Evolutionary conservation across 208 protist species (phyloP), one percentile per base, ranked within the genome.

Genomic region (Crithidia sp.): DNA sequence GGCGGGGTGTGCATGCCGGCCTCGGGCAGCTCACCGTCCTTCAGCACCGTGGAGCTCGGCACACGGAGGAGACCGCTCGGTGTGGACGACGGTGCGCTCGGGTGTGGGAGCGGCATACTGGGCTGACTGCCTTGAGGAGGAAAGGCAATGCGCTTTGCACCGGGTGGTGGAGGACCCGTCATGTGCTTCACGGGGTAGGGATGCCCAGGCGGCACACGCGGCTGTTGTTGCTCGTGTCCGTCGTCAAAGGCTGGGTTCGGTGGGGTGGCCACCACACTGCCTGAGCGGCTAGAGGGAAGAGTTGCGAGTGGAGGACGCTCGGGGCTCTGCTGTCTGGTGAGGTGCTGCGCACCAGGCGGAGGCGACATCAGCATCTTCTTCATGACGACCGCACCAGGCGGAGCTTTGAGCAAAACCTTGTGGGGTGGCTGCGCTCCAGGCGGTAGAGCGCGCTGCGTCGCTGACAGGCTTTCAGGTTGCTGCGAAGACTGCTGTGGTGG

Each of bases 11-110:
- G 74, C 53, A 69, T 49, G 3, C 66, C 66, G 5, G 66, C 74
- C 16, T 73, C 66, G 12, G 74, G 74, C 41, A 78, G 28, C 41
- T 49, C 44, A 4, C 17, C 66, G 7, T 61, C 74, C 44, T 68
- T 73, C 14, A 78, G 28, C 43, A 78, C 60, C 28, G 74, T 73
- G 37, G 74, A 61, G 10, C 53, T 67, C 37, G 74, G 74, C 58
- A 78, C 74, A 5, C 65, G 65, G 14, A 78, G 39, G 7, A 54
- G 14, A 7, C 43, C 69, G 5, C 57, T n/a, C n/a, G 59, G 19
- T 28, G 59, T 17, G 16, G 66, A 14, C 3, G 39, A n/a, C 0
- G 45, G 40, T 16, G n/a, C 40, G 14, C 37, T 10, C 55, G 44
- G 40, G 9, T 57, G 62, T 14, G 36, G 64, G 7, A 52, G 65